These are phyloP conservation scores for Ophiorrhiza pumila DNA, from an alignment of 257 asterid species.

Conservation along the genomic window DNA sequence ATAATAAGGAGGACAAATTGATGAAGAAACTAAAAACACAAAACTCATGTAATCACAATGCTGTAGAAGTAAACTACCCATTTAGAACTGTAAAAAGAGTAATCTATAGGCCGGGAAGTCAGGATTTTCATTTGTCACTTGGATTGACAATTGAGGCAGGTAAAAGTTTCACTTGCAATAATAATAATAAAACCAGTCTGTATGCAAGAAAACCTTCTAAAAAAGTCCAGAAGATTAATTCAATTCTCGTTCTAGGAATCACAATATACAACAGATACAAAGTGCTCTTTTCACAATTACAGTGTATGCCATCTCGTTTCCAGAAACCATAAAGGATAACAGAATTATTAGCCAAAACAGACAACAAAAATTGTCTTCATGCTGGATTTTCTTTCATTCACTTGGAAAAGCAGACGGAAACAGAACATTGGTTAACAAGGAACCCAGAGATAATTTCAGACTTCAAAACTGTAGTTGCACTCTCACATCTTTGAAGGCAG, in stretches of 20 bases:
- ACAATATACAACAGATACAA: background rate
- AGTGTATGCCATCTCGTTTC: background rate
- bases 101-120: no score
- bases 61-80: no score
- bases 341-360: background rate
- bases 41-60: no score
- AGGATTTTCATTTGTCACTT: no score
- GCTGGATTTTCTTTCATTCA: background rate
- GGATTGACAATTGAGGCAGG: background rate
- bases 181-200: no score
- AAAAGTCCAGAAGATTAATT: background rate
- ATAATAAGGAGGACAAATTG: no score
- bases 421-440: background rate
- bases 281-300: background rate
- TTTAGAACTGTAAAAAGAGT: no score
- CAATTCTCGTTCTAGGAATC: background rate
- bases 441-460: background rate
- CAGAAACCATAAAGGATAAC: background rate
- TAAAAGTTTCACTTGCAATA: background rate
- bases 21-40: no score
- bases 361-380: background rate
- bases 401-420: background rate
- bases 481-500: constrained; percentile 21
- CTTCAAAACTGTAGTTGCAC: background rate
- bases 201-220: background rate